These are phyloP conservation scores for Paraconiothyrium sp. DNA, from an alignment of 2,329 filamentous ascomycete genomes.

Conservation along the genomic window DNA sequence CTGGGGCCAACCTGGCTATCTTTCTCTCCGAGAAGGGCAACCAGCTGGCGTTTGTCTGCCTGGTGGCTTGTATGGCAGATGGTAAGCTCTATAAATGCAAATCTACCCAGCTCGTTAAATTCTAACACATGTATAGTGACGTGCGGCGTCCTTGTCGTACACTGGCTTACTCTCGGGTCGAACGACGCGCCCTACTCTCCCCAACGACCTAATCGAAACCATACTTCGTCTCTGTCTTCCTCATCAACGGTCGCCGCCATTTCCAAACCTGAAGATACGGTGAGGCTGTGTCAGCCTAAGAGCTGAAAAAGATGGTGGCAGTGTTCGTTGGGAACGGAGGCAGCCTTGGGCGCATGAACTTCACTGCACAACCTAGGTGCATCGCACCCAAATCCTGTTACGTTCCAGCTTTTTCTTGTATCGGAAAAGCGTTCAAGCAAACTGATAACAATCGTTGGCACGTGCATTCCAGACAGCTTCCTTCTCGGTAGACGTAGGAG, in stretches of 20 bases:
- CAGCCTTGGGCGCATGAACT: no score
- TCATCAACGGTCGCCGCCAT: not conserved
- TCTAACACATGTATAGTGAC: constrained; percentile 1
- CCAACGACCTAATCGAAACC: not conserved
- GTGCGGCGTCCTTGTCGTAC: constrained; percentile 6
- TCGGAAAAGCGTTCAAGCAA: no score
- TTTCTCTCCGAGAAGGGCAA: not conserved
- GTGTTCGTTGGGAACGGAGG: no score
- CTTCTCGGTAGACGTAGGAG: no score
- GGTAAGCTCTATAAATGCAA: not conserved
- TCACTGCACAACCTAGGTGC: no score
- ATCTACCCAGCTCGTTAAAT: not conserved
- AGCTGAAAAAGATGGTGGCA: not conserved
- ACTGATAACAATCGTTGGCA: no score
- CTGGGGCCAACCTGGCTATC: not conserved
- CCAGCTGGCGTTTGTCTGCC: constrained; percentile 9
- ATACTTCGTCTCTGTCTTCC: not conserved
- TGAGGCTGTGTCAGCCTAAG: not conserved
- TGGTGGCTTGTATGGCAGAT: constrained; percentile 8
- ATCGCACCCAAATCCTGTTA: no score
- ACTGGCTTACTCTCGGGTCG: constrained; percentile 13
- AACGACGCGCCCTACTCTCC: not conserved
- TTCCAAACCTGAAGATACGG: not conserved
- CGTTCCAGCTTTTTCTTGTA: no score
- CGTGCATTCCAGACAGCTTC: no score